Evolutionary conservation across 2,329 filamentous ascomycete species (phyloP), one percentile per base, ranked within the genome.

Genomic region (Neoascochyta sp.): DNA sequence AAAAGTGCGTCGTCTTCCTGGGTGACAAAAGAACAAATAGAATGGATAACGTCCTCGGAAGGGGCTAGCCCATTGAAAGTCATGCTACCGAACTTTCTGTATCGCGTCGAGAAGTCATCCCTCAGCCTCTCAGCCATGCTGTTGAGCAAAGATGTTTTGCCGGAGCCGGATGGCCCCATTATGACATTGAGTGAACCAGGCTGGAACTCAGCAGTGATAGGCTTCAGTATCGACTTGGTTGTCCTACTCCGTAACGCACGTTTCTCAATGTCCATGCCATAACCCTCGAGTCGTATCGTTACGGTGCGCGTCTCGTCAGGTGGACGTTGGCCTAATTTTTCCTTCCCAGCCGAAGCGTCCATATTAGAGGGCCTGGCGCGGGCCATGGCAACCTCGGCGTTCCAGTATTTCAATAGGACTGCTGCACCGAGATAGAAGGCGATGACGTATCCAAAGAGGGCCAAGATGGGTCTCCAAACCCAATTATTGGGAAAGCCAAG

Each of bases 141-240:
- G 50, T 86, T 87, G 8, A 88, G 67, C 1, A 87, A 66, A 0
- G 81, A 83, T 0, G 83, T 87, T 57, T 89, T 89, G 1, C 84
- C 84, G 24, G 78, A 82, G 0, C 84, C 84, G 0, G 82, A 86
- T 0, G 84, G 84, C 0, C 84, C 84, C 83, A 88, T 87, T 42
- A 89, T 84, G 14, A 87, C 73, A 41, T 88, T 88, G 9, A 89
- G 54, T 9, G 74, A 67, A 0, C 83, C 82, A 0, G 84, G 75
- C 25, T 76, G 70, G 43, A 89, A 88, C 0, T 74, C 76, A 0
- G 81, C 68, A 1, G 72, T 79, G 9, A 88, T 70, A 0, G 81
- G 80, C 32, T 80, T 73, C 9, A 89, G 63, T 8, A 89, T 87
- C 0, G 60, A 47, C 45, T 60, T 59, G 1, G 51, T 56, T 11